Percentiles rank a stretch among this genome's conserved stretches.
Conservation (phyloP, 768 basidiomycete species). For the Lentinula raphanica region DNA sequence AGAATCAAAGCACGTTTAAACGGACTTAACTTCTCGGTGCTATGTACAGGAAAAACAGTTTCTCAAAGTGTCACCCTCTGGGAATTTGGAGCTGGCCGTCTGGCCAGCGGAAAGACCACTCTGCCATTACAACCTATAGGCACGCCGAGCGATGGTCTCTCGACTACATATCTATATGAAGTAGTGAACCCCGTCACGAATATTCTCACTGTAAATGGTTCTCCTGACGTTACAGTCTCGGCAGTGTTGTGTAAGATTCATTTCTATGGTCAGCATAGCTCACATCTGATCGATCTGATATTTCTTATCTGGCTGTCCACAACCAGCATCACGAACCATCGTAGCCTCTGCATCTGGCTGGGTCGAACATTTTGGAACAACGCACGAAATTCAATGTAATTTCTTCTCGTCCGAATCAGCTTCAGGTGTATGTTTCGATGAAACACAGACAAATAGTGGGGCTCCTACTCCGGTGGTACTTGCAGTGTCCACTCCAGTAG, state of each 20-base stretch:
- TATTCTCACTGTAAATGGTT: neutral
- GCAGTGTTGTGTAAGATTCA: neutral
- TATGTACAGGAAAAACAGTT: neutral
- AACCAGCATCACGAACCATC: neutral
- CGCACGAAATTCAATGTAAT: neutral
- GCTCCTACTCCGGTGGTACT: neutral
- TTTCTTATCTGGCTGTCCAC: neutral
- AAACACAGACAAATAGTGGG: neutral
- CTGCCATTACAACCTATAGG: neutral
- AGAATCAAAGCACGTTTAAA: no score
- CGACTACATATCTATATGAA: constrained; percentile 1
- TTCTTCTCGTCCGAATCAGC: neutral
- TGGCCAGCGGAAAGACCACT: neutral
- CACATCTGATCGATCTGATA: no score
- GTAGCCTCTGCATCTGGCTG: neutral
- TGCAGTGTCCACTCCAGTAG: neutral
- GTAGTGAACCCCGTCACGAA: neutral
- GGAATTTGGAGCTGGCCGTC: neutral
- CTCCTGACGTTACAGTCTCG: neutral
- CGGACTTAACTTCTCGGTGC: neutral
- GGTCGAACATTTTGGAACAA: neutral
- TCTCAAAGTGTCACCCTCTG: neutral
- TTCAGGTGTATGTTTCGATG: neutral
- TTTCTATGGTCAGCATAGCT: no score
- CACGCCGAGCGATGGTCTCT: neutral